A percentile compares a stretch with the other conserved stretches of the same genome.
Evolutionary conservation across 371 early-diverging fungal genomes (phyloP).

Genomic region (Mortierella sp.): DNA sequence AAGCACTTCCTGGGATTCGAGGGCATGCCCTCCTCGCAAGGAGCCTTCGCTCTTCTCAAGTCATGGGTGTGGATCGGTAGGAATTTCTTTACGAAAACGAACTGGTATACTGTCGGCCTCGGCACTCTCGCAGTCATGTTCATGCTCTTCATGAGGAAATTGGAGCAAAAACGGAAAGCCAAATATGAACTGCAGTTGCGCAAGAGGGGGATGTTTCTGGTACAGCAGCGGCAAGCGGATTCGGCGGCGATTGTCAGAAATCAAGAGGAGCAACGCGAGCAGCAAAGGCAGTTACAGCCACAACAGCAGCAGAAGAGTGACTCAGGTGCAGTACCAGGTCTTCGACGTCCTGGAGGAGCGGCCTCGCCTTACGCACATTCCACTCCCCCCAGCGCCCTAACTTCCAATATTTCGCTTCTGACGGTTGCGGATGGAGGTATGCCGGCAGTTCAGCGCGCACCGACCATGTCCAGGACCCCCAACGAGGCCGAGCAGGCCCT

Average conservation of each 20-base stretch:
- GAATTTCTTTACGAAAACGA: slow-evolving; percentile 30
- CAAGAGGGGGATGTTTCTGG: slow-evolving; percentile 27
- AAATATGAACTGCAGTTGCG: slow-evolving; percentile 20
- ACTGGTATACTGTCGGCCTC: slow-evolving; percentile 49
- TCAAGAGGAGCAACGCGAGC: slow-evolving; percentile 34
- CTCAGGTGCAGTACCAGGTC: not conserved
- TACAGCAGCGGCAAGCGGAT: slow-evolving; percentile 45
- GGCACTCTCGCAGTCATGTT: slow-evolving; percentile 42
- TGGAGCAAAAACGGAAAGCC: slow-evolving; percentile 30
- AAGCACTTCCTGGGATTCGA: slow-evolving; percentile 60
- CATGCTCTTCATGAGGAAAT: slow-evolving; percentile 41
- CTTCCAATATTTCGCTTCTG: slow-evolving; percentile 28
- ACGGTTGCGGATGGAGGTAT: slow-evolving; percentile 13
- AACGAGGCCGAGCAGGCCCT: slow-evolving; percentile 25
- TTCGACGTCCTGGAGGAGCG: not conserved
- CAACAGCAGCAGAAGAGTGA: slow-evolving; percentile 19
- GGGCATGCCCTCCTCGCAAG: slow-evolving; percentile 32
- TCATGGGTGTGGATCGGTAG: slow-evolving; percentile 48
- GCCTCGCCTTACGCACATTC: slow-evolving; percentile 1
- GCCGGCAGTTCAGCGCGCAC: slow-evolving; percentile 5
- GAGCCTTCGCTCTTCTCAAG: slow-evolving; percentile 52
- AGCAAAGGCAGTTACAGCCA: slow-evolving; percentile 16
- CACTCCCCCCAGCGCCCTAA: not conserved
- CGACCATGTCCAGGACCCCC: not conserved
- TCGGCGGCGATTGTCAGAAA: slow-evolving; percentile 32